Evolutionary conservation across 192 early-diverging fungal genomes (phyloP).

Genomic region (Spizellomyces punctatus): DNA sequence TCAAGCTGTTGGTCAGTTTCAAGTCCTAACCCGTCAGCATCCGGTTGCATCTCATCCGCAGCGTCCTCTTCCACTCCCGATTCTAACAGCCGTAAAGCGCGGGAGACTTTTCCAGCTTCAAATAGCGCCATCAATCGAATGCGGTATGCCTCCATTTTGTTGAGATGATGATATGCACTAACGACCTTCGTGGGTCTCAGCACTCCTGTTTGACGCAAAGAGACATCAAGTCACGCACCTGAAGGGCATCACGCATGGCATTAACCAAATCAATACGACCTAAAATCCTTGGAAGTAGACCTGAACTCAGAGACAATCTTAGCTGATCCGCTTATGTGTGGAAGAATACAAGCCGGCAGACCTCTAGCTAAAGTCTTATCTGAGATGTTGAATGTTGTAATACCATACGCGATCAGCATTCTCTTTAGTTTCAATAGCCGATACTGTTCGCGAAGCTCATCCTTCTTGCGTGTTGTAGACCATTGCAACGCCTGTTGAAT

Average conservation of each 20-base stretch:
- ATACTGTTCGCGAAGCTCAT: slow-evolving; percentile 63
- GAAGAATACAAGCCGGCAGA: slow-evolving; percentile 13
- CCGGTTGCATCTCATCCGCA: not conserved
- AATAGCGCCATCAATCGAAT: slow-evolving; percentile 55
- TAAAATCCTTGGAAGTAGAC: slow-evolving; percentile 56
- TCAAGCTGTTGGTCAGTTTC: slow-evolving; percentile 31
- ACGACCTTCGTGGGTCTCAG: slow-evolving; percentile 36
- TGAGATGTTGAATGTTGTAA: slow-evolving; percentile 59
- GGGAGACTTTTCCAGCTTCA: slow-evolving; percentile 39
- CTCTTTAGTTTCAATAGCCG: slow-evolving; percentile 64
- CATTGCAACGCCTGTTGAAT: not conserved
- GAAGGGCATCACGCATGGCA: slow-evolving; percentile 63
- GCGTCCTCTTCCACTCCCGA: slow-evolving; percentile 26
- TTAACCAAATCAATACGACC: slow-evolving; percentile 41
- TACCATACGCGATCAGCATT: slow-evolving; percentile 62
- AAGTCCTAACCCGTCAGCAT: slow-evolving; percentile 22
- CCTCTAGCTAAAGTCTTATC: slow-evolving; percentile 54
- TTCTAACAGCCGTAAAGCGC: slow-evolving; percentile 29
- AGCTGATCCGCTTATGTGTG: slow-evolving; percentile 13
- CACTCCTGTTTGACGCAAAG: too few species aligned
- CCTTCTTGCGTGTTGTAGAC: slow-evolving; percentile 23
- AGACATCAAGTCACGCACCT: slow-evolving; percentile 9
- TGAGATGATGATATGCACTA: slow-evolving; percentile 60
- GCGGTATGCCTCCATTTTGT: slow-evolving; percentile 55
- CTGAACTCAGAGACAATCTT: too few species aligned